Percentiles rank a stretch among this genome's conserved stretches.
These are phyloP conservation scores for Teunomyces pallodes DNA, from an alignment of 805 yeast species.

Conservation along the genomic window DNA sequence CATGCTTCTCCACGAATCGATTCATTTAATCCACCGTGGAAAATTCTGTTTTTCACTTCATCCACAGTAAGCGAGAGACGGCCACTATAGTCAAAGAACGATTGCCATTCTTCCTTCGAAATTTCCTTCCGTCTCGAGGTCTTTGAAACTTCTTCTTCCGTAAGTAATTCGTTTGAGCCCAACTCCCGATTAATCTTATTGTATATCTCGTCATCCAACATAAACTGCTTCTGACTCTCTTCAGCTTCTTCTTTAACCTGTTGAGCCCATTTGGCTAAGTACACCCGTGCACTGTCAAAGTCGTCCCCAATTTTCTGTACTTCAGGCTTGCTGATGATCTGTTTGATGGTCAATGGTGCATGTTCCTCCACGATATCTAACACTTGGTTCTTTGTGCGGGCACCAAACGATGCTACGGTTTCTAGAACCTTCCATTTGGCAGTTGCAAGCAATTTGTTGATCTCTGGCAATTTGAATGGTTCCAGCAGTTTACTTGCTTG, in stretches of 20 bases:
- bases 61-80: slow-evolving; percentile 65
- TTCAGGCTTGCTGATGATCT: slow-evolving; percentile 70
- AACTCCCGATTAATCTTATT: slow-evolving; percentile 57
- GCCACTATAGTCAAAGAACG: slow-evolving; percentile 79
- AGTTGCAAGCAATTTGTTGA: slow-evolving; percentile 53
- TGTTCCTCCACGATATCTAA: slow-evolving; percentile 62
- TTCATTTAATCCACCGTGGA: slow-evolving; percentile 81
- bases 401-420: slow-evolving; percentile 75
- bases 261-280: slow-evolving; percentile 94
- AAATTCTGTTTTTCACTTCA: slow-evolving; percentile 79
- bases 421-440: slow-evolving; percentile 88
- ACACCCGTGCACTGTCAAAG: slow-evolving; percentile 88
- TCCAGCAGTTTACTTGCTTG: slow-evolving; percentile 9
- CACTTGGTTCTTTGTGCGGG: slow-evolving; percentile 48
- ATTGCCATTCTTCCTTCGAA: slow-evolving; percentile 74
- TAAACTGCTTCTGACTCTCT: slow-evolving; percentile 48
- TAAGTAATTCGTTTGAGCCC: slow-evolving; percentile 55
- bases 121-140: slow-evolving; percentile 69
- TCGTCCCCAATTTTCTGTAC: slow-evolving; percentile 81
- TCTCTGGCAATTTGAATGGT: slow-evolving; percentile 28
- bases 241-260: slow-evolving; percentile 90
- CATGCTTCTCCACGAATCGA: slow-evolving; percentile 71
- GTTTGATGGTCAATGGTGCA: slow-evolving; percentile 58
- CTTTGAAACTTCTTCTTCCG: slow-evolving; percentile 56
- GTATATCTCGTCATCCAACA: slow-evolving; percentile 59